A percentile compares a stretch with the other conserved stretches of the same genome.
These are phyloP conservation scores for Rhizopus stolonifer DNA, from an alignment of 371 early-diverging fungal species.

Conservation along the genomic window DNA sequence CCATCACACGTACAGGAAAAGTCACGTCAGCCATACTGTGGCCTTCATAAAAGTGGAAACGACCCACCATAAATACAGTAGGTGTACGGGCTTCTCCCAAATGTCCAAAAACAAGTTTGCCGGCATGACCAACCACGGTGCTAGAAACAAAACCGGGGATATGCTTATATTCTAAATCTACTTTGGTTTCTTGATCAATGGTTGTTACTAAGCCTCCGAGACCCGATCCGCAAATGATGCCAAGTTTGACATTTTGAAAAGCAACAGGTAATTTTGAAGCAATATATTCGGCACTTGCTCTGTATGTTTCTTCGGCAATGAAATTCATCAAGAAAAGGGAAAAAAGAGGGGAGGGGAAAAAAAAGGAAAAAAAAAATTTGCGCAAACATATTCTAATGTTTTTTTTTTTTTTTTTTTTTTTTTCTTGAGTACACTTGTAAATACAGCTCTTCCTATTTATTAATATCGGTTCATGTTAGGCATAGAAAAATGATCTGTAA, in stretches of 20 bases:
- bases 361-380: too few relatives aligned
- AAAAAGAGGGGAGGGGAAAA: constrained; percentile 3
- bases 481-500: too few relatives aligned
- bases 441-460: too few relatives aligned
- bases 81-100: constrained; percentile 68
- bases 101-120: constrained; percentile 89
- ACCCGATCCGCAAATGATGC: constrained; percentile 92
- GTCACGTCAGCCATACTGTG: constrained; percentile 74
- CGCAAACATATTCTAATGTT: too few relatives aligned
- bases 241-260: constrained; percentile 58
- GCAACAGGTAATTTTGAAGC: constrained; percentile 28
- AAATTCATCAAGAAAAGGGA: constrained; percentile 9
- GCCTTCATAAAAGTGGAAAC: constrained; percentile 91
- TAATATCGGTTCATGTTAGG: too few relatives aligned
- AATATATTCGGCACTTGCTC: constrained; percentile 26
- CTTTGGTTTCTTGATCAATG: constrained; percentile 57
- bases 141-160: constrained; percentile 87
- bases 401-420: too few relatives aligned
- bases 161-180: constrained; percentile 72
- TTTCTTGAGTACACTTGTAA: too few relatives aligned
- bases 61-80: constrained; percentile 87
- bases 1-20: constrained; percentile 89
- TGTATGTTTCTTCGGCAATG: constrained; percentile 32
- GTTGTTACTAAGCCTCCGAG: constrained; percentile 83
- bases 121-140: constrained; percentile 89